These are phyloP conservation scores for Beauveria pseudobassiana DNA, from an alignment of 2,329 filamentous ascomycete genomes.

Conservation along the genomic window DNA sequence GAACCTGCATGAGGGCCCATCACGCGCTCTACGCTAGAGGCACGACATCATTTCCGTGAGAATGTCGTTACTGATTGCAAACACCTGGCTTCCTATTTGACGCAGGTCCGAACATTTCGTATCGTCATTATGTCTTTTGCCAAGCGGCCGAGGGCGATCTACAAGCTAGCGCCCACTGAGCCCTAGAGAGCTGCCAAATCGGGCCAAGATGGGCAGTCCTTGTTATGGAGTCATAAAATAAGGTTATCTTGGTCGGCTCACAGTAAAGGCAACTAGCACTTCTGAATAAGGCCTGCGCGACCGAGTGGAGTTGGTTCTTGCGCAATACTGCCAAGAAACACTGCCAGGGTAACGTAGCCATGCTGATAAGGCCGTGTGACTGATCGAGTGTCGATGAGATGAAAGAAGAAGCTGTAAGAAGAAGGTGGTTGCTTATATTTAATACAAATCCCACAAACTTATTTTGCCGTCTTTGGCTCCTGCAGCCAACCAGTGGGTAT, in stretches of 20 bases:
- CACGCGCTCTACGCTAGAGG: background rate
- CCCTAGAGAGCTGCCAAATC: background rate
- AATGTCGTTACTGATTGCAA: background rate
- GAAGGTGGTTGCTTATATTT: background rate
- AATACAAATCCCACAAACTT: constrained; percentile 93
- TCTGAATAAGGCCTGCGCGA: background rate
- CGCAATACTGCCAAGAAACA: too few species aligned
- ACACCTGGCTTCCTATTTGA: background rate
- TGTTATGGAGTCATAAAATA: background rate
- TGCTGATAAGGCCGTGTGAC: too few species aligned
- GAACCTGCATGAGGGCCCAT: background rate
- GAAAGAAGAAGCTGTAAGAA: background rate
- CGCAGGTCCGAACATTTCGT: background rate
- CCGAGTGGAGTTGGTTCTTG: background rate
- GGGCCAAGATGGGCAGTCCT: background rate
- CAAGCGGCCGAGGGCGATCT: background rate
- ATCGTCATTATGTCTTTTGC: background rate
- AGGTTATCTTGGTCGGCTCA: too few species aligned
- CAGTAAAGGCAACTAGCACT: too few species aligned
- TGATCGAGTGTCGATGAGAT: background rate
- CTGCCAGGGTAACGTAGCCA: too few species aligned
- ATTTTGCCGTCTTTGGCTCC: constrained; percentile 94
- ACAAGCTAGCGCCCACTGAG: background rate
- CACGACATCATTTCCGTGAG: background rate
- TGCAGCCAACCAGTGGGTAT: constrained; percentile 80